A percentile compares a stretch with the other conserved stretches of the same genome.
These are phyloP conservation scores for Agrostemma githago DNA, from an alignment of 148 eudicot species.

Conservation along the genomic window DNA sequence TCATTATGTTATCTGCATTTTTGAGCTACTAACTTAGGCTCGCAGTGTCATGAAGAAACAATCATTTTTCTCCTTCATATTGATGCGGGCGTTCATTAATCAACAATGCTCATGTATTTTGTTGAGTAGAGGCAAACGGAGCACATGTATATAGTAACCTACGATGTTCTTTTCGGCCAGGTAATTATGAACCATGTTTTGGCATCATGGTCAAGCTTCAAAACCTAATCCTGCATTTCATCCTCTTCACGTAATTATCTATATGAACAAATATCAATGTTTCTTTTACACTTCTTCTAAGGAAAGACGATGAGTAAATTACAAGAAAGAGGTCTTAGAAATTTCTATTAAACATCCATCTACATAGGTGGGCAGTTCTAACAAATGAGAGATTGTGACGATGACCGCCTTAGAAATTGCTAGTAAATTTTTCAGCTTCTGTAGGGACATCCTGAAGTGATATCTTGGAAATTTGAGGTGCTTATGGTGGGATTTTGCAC, in stretches of 20 bases:
- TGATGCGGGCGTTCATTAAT: too few species aligned
- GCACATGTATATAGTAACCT: constrained; percentile 59
- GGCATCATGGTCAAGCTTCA: neutral
- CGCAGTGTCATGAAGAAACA: neutral
- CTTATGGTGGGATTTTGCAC: neutral
- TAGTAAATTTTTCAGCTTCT: too few species aligned
- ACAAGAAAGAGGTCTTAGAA: neutral
- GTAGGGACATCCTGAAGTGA: too few species aligned
- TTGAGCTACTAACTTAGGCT: neutral
- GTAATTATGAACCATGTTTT: constrained; percentile 31
- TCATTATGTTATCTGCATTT: neutral
- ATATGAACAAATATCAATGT: too few species aligned
- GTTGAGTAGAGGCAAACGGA: constrained; percentile 72
- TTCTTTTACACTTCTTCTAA: too few species aligned
- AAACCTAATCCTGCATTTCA: too few species aligned
- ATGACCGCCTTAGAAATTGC: too few species aligned
- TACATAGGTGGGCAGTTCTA: neutral
- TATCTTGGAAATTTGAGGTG: neutral
- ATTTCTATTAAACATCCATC: neutral
- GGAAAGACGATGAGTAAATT: neutral
- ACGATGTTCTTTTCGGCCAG: constrained; percentile 95
- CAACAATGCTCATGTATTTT: constrained; percentile 1
- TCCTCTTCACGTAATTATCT: too few species aligned
- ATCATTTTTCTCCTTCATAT: neutral
- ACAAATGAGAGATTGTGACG: too few species aligned